Conservation (phyloP, 2,329 filamentous ascomycete genomes). For the Pyricularia pennisetigena region DNA sequence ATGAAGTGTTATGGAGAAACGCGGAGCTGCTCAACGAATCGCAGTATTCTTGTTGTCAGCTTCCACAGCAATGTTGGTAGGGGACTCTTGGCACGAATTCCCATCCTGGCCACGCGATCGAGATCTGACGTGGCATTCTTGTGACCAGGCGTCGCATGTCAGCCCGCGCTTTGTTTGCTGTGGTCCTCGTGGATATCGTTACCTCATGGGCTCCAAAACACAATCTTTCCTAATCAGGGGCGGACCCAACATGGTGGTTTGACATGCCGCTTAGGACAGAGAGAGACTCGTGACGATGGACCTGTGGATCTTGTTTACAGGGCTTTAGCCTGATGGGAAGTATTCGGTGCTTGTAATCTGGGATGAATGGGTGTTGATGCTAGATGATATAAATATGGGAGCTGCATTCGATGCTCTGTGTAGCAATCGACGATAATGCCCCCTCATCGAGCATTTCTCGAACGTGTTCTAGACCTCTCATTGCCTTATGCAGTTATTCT, state of each 20-base stretch:
- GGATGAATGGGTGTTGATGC: not conserved
- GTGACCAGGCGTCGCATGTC: not conserved
- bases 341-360: not conserved
- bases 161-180: not conserved
- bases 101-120: not conserved
- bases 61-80: not conserved
- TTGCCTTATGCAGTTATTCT: not conserved
- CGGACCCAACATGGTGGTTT: not conserved
- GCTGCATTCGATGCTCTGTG: not conserved
- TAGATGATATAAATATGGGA: not conserved
- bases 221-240: not conserved
- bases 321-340: not conserved
- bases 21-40: not conserved
- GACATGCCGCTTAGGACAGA: not conserved
- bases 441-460: not conserved
- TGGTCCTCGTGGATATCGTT: not conserved
- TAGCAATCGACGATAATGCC: not conserved
- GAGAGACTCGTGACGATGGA: not conserved
- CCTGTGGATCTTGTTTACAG: not conserved
- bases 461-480: not conserved
- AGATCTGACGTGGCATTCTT: not conserved
- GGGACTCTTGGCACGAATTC: not conserved
- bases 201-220: not conserved
- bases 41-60: not conserved
- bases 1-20: not conserved